Evolutionary conservation across 2,329 filamentous ascomycete genomes (phyloP), one percentile per base, ranked within the genome.

Genomic region (Septoria petroselini): DNA sequence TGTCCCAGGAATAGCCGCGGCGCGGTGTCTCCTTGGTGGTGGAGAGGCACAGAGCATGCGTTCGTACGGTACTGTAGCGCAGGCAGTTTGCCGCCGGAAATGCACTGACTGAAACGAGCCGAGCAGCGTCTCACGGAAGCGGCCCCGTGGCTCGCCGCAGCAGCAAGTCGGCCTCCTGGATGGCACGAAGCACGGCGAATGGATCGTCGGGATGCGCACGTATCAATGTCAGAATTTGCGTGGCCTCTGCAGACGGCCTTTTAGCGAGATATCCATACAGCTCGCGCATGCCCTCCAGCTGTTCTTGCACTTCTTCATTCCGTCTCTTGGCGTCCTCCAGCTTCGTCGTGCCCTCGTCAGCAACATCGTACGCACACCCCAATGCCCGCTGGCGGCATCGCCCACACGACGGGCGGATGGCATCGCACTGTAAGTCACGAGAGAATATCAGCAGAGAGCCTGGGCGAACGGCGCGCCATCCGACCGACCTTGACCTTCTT

Each of bases 401-500:
- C 14, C 45, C 37, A 35, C 45, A 48, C 17, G 17, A 34, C 7
- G 45, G 45, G 14, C 45, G 27, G 27, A 25, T 29, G 37, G 37
- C 45, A 21, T 48, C 37, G 37, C 45, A 48, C 45, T 48, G 21
- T 11, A 31, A 41, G n/a, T 14, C 12, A 23, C 27, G 17, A 23
- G 27, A n/a, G n/a, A n/a, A n/a, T n/a, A n/a, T 48, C 25, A 48
- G 45, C 37, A 18, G 19, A 37, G 18, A 37, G 27, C 19, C 27
- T 31, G n/a, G n/a, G n/a, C n/a, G n/a, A n/a, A n/a, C n/a, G n/a
- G n/a, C n/a, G 9, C 15, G 4, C 15, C 21, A 12, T 15, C n/a
- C 9, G 39, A 7, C 37, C 34, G 27, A 48, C 45, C 45, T 48
- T 48, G 45, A 48, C 45, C 17, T 48, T 48, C 27, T 48, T 48